Evolutionary conservation across 2,329 filamentous ascomycete species (phyloP), one percentile per base, ranked within the genome.

Genomic region (Domatiomyces globalis): DNA sequence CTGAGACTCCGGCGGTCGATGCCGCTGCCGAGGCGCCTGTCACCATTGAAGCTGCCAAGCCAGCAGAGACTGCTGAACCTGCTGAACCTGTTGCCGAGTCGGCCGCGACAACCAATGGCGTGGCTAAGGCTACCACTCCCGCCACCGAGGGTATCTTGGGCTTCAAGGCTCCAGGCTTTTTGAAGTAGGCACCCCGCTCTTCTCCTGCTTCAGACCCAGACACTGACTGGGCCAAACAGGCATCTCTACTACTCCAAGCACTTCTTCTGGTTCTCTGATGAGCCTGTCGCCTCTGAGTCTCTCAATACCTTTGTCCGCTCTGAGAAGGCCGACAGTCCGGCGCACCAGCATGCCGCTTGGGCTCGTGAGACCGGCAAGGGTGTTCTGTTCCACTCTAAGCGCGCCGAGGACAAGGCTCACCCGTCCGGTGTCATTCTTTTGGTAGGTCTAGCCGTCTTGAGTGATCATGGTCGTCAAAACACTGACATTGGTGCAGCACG

Each of bases 281-380:
- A 88, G 51, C 72, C 85, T 48, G 69, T 94, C 54, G 80, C 88
- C 64, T 71, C 80, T 62, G 84, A 90, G 71, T 77, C 83, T 65
- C 77, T 95, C 52, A 70, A 76, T 60, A 72, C 77, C 62, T 95
- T 90, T 75, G 77, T 94, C 62, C 87, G 88, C 72, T 83, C 81
- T 63, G 88, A 95, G 79, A 95, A 95, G 83, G 76, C 83, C 51
- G 76, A 82, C 50, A 39, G 33, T 15, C 33, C 33, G 10, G 76
- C 83, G 59, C 83, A 85, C 55, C 58, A 59, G 46, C 84, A 94
- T 73, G 84, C 81, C 61, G 85, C 92, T 36, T 95, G 92, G 87
- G 87, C 90, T 57, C 82, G 81, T 61, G 81, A 94, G 76, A 95
- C 90, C 54, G 90, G 90, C 69, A 94, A 94, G 77, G 92, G 92